phyloP scores from a whole-genome alignment of 352 stramenopile genomes.

The Pythium insidiosum region DNA sequence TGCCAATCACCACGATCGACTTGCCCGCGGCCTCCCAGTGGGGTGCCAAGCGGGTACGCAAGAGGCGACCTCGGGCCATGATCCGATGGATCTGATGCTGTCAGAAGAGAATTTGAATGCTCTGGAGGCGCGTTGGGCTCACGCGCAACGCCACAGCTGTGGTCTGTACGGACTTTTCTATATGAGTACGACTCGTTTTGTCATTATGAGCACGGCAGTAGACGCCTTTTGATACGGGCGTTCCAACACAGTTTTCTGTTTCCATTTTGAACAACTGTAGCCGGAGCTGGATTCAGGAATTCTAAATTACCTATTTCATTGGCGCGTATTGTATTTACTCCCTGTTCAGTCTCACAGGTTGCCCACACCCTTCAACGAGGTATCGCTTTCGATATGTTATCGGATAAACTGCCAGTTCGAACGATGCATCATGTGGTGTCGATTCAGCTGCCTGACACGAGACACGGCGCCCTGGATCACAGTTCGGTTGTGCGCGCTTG shows the following conservation, averaged over 20 bases:
- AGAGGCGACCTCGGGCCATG: too few relatives aligned
- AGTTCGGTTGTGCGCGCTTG: too few relatives aligned
- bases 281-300: background rate
- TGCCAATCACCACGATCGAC: too few relatives aligned
- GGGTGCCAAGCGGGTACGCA: too few relatives aligned
- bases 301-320: conserved; percentile 4
- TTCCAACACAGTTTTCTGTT: conserved; percentile 2
- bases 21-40: too few relatives aligned
- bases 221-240: conserved; percentile 1
- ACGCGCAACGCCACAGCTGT: background rate
- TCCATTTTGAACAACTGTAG: conserved; percentile 2
- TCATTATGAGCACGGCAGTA: conserved; percentile 1
- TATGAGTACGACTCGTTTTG: background rate
- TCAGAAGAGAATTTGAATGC: background rate
- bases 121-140: background rate
- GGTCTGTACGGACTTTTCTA: background rate
- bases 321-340: conserved; percentile 1
- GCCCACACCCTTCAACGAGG: too few relatives aligned
- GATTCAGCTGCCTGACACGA: too few relatives aligned
- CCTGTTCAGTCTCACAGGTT: too few relatives aligned
- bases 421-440: too few relatives aligned
- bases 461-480: too few relatives aligned
- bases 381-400: too few relatives aligned
- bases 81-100: background rate
- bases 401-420: too few relatives aligned